Evolutionary conservation across 1,284 basidiomycete species (phyloP).

Genomic region (Ustilago cynodontis): DNA sequence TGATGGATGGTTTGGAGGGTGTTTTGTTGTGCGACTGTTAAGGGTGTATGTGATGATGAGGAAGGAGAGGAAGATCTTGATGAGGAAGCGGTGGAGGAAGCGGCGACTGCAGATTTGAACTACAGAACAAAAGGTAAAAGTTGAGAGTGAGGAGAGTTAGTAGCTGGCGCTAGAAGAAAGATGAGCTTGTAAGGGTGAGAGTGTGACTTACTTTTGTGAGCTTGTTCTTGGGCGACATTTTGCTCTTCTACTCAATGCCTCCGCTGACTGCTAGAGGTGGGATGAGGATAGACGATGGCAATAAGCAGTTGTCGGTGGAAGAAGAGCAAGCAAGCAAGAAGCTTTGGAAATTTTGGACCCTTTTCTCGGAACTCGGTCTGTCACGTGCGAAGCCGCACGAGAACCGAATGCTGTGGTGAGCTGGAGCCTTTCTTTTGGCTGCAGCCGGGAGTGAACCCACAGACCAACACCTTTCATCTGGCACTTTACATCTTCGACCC

Average conservation of each 20-base stretch:
- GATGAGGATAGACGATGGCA: not conserved
- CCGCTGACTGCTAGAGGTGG: not conserved
- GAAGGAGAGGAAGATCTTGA: not conserved
- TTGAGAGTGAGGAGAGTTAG: not conserved
- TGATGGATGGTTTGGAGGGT: constrained; percentile 36
- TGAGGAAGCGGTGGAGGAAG: constrained; percentile 13
- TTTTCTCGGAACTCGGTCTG: constrained; percentile 26
- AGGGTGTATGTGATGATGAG: constrained; percentile 8
- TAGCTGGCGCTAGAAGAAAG: too few relatives aligned
- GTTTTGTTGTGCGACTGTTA: constrained; percentile 20
- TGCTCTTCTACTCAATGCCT: not conserved
- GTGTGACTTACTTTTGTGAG: constrained; percentile 18
- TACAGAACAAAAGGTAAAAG: not conserved
- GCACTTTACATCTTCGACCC: not conserved
- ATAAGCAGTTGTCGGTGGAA: not conserved
- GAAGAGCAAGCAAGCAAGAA: too few relatives aligned
- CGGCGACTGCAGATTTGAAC: constrained; percentile 34
- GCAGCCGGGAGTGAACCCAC: constrained; percentile 6
- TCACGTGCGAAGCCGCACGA: constrained; percentile 31
- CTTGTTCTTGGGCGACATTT: constrained; percentile 32
- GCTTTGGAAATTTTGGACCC: constrained; percentile 14
- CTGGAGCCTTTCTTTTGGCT: constrained; percentile 17
- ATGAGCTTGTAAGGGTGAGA: not conserved
- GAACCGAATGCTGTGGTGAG: constrained; percentile 25
- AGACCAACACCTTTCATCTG: constrained; percentile 31